phyloP scores from a whole-genome alignment of 2,329 filamentous ascomycete species.

The Botryotinia convoluta region DNA sequence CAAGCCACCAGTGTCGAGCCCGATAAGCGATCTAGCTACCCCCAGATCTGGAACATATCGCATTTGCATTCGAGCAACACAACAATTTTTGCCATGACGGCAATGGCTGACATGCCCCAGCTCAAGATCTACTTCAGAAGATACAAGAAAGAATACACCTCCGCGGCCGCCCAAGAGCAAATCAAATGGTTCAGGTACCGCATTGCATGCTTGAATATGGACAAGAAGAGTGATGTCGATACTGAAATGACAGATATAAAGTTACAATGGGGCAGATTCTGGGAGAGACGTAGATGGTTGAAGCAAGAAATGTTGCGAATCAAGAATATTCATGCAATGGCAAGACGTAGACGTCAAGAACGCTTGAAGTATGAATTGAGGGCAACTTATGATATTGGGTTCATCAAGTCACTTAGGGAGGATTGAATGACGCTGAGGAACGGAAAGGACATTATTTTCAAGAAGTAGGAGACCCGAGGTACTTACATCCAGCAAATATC shows the following conservation, averaged over 20 bases:
- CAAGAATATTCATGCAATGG: neutral
- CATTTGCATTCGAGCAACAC: neutral
- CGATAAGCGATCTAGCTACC: neutral
- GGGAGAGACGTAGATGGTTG: conserved; percentile 13
- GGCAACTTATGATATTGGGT: conserved; percentile 1
- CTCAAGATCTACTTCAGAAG: neutral
- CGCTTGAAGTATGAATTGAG: neutral
- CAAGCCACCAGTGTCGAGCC: neutral
- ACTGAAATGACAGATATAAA: neutral
- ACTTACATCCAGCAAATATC: conserved; percentile 4
- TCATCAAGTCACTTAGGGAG: conserved; percentile 4
- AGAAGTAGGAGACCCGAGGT: neutral
- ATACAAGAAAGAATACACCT: conserved; percentile 11
- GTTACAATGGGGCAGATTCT: neutral
- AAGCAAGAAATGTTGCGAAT: conserved; percentile 10
- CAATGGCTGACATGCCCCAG: too few relatives aligned
- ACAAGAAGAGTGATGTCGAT: neutral
- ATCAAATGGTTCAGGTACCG: neutral
- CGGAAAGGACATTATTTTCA: neutral
- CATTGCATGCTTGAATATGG: neutral
- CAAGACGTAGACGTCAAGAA: neutral
- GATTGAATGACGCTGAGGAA: neutral
- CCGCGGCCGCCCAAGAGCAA: neutral
- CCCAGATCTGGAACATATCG: neutral
- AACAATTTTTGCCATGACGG: neutral